Evolutionary conservation across 768 basidiomycete genomes (phyloP).

Genomic region (Lepiota venenata): DNA sequence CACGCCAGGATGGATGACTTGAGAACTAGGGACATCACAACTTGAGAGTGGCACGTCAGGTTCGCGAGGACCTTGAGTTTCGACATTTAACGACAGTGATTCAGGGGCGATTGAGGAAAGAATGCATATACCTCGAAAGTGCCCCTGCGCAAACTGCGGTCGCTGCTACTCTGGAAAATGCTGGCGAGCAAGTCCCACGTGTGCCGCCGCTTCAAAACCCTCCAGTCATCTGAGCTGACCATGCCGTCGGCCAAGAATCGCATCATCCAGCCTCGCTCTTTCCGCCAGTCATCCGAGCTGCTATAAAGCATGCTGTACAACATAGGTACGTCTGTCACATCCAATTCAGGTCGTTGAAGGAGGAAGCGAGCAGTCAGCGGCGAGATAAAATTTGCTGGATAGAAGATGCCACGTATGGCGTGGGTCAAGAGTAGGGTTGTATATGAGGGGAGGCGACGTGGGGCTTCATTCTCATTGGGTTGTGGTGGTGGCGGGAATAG

Average conservation of each 20-base stretch:
- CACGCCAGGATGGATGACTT: conserved; percentile 74
- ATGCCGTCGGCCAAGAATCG: conserved; percentile 81
- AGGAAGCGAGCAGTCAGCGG: conserved; percentile 85
- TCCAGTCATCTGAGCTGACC: conserved; percentile 76
- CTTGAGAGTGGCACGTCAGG: conserved; percentile 65
- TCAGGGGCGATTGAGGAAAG: not conserved
- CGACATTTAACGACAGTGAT: not conserved
- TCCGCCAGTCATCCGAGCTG: conserved; percentile 75
- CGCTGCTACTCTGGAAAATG: conserved; percentile 64
- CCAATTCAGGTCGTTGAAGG: conserved; percentile 82
- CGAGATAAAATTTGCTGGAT: conserved; percentile 87
- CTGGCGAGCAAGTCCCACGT: conserved; percentile 89
- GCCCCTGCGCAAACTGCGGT: conserved; percentile 47
- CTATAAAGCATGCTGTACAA: conserved; percentile 87
- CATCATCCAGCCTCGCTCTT: conserved; percentile 88
- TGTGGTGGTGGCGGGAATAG: conserved; percentile 37
- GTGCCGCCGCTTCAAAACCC: conserved; percentile 71
- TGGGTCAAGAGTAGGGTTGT: conserved; percentile 82
- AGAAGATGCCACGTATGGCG: conserved; percentile 76
- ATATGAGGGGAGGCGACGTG: conserved; percentile 68
- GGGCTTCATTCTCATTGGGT: conserved; percentile 26
- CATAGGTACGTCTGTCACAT: conserved; percentile 84
- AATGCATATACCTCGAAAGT: conserved; percentile 60
- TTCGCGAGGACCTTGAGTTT: conserved; percentile 63
- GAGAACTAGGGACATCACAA: conserved; percentile 66